Evolutionary conservation across 352 stramenopile genomes (phyloP).

Genomic region (Pythium utonaiense): DNA sequence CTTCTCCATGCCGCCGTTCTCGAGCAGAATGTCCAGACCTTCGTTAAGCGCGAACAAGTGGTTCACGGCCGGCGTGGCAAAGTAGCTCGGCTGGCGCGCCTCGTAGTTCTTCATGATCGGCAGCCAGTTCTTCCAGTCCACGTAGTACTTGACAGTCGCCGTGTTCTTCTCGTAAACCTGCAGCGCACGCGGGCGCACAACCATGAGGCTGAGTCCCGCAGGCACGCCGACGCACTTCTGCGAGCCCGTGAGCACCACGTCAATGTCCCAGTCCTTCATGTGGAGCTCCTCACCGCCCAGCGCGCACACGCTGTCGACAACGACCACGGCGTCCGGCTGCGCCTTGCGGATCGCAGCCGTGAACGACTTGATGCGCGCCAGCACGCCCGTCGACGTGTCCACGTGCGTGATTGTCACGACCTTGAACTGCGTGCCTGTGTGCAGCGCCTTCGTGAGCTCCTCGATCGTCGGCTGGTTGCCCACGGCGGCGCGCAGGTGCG

Average conservation of each 20-base stretch:
- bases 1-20: constrained; percentile 75
- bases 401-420: constrained; percentile 76
- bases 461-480: constrained; percentile 46
- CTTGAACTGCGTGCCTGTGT: constrained; percentile 45
- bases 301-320: constrained; percentile 72
- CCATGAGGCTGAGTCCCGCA: constrained; percentile 57
- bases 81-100: constrained; percentile 69
- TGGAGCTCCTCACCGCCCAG: constrained; percentile 69
- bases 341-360: constrained; percentile 48
- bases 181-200: constrained; percentile 65
- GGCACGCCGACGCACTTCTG: constrained; percentile 78
- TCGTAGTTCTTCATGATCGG: constrained; percentile 86
- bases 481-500: constrained; percentile 52
- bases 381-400: constrained; percentile 73
- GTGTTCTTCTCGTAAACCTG: constrained; percentile 60
- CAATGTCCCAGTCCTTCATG: constrained; percentile 79
- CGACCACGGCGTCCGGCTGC: constrained; percentile 56
- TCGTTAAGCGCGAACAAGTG: constrained; percentile 72
- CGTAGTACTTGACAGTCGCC: constrained; percentile 61
- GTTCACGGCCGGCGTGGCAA: constrained; percentile 75
- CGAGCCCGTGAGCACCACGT: constrained; percentile 74
- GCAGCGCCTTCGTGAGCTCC: constrained; percentile 43
- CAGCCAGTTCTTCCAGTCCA: constrained; percentile 78
- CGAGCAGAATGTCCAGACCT: constrained; percentile 61
- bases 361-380: constrained; percentile 56